Base-by-base conservation (phyloP, 495 filamentous ascomycete genomes). In the Rostrohypoxylon terebratum region DNA sequence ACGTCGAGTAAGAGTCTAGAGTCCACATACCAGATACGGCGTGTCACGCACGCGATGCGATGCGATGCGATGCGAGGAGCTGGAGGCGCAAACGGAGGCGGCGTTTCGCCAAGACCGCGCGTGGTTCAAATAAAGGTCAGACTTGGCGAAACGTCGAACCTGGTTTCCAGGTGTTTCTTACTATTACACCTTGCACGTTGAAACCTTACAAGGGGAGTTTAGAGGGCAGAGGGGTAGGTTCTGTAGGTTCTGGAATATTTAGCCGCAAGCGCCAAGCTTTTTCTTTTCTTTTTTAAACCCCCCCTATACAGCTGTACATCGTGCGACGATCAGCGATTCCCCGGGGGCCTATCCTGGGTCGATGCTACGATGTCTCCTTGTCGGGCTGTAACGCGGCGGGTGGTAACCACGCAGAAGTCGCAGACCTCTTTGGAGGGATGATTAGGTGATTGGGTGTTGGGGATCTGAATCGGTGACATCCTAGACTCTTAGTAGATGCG, bases 71-170 rank as follows among this genome's bases (percentile, higher is more conserved):
- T 9, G 5, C 18, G 4, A 21, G 18, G 18, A 28, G 23, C 20
- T 31, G 23, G 31, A 21, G 21, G 10, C n/a, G 7, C 45, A 20
- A 53, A 21, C 50, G 14, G 50, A 38, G 34, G 34, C 34, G 28
- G 59, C 59, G 58, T 51, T 21, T 70, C 68, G 70, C 70, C 70
- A 73, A 73, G 70, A 61, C 59, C 13, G 50, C 28, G 36, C 60
- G 65, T 60, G 65, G 70, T 73, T 64, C 65, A 69, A 73, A 73
- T 73, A 73, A 73, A 59, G 60, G 59, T 68, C 48, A 13, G 58
- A 34, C 57, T 34, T 20, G 50, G 59, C 40, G 13, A 45, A 36
- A 42, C 13, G 4, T 28, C n/a, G 38, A 42, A 42, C 38, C 38
- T n/a, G 10, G 38, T 11, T 14, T 14, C 14, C 1, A 10, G 3